phyloP scores from a whole-genome alignment of 2,329 filamentous ascomycete genomes.

The Arthrobotrys pseudoclavata region DNA sequence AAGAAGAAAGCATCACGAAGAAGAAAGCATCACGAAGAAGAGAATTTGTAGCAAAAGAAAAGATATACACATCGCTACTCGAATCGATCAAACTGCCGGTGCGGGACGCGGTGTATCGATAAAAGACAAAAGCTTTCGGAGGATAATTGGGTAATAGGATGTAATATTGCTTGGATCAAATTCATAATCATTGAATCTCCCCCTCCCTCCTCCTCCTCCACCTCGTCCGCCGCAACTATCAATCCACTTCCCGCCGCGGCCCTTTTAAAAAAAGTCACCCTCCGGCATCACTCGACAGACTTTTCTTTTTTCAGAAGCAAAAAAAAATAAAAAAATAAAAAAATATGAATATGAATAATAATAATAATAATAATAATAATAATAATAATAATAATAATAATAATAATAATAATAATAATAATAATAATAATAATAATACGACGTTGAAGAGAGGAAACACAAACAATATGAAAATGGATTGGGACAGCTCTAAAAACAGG shows the following conservation, averaged over 20 bases:
- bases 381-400: slow-evolving; percentile 38
- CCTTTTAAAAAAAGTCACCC: neutral
- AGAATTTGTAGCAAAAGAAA: slow-evolving; percentile 13
- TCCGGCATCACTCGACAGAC: slow-evolving; percentile 1
- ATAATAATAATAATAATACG: slow-evolving; percentile 38
- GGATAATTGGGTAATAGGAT: slow-evolving; percentile 38
- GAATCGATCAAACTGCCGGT: slow-evolving; percentile 16
- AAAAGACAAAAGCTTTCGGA: slow-evolving; percentile 22
- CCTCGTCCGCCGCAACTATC: neutral
- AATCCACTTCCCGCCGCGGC: slow-evolving; percentile 1
- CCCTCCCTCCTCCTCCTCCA: neutral
- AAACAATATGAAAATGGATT: slow-evolving; percentile 5
- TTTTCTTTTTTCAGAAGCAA: slow-evolving; percentile 33
- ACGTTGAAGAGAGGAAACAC: slow-evolving; percentile 21
- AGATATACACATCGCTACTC: neutral
- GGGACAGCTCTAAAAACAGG: slow-evolving; percentile 45
- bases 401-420: slow-evolving; percentile 39
- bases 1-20: neutral
- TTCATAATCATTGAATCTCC: slow-evolving; percentile 12
- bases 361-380: slow-evolving; percentile 39
- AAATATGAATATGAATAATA: slow-evolving; percentile 35
- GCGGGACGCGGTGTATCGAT: slow-evolving; percentile 26
- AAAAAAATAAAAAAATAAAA: slow-evolving; percentile 22
- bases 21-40: slow-evolving; percentile 20
- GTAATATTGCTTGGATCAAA: slow-evolving; percentile 26